Evolutionary conservation across 495 filamentous ascomycete genomes (phyloP), one percentile per base, ranked within the genome.

Genomic region (Penicillium malachiteum): DNA sequence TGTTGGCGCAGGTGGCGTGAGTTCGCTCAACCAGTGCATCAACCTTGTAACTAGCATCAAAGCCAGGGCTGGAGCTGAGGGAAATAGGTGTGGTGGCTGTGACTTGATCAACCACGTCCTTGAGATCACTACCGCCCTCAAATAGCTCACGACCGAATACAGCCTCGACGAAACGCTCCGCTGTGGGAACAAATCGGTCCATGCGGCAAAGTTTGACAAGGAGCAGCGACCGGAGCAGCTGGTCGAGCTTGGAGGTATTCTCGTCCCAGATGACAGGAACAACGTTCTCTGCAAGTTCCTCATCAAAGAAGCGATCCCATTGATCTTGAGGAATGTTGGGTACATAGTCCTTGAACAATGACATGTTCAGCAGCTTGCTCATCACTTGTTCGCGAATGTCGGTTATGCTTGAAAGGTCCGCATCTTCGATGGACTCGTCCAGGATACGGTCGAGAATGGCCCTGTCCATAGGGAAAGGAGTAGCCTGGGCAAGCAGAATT

Each of bases 41-140:
- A 52, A 99, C 94, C 80, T 97, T 97, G 83, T 97, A 99, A 67
- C 90, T 95, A 32, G 94, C 94, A 73, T 99, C 94, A 69, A 97
- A 99, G 50, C 94, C 94, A 51, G 94, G 92, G 62, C 86, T 96
- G 12, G 92, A 97, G 67, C 91, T 90, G 12, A 99, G 81, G 26
- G 94, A 84, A 64, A 99, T 90, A 14, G 94, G 94, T 14, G 87
- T 88, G 35, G 84, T 90, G 5, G 93, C 84, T 1, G 84, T 84
- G 53, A 97, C 90, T 71, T 96, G 89, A 37, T 82, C 80, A 48
- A 96, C 86, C 17, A 93, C 89, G 54, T 92, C 83, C 71, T 87
- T 84, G 26, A 99, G 80, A 68, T 97, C 92, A 57, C 89, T 87
- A 46, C 84, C 86, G 43, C 84, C 84, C 52, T 96, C 89, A 49